Conservation (phyloP, 345 rosid species). For the Melaleuca quinquenervia region DNA sequence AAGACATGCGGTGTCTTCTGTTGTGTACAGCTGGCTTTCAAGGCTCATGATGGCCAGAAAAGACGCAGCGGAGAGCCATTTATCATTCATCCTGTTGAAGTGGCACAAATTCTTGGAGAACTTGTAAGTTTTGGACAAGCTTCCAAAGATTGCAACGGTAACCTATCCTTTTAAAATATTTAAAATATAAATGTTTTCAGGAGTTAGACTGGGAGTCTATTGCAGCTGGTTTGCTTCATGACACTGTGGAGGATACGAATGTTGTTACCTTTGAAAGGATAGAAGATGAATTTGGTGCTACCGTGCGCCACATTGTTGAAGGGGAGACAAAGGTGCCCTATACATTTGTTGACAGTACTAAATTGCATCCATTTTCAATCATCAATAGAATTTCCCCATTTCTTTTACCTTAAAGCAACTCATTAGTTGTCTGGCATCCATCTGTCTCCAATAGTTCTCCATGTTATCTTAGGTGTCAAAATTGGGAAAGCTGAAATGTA, state of each 20-base stretch:
- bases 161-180: neutral
- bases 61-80: slow-evolving; percentile 98
- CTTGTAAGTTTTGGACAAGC: slow-evolving; percentile 49
- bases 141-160: neutral
- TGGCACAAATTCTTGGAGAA: slow-evolving; percentile 94
- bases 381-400: neutral
- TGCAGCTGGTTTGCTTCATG: slow-evolving; percentile 95
- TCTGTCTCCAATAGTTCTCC: neutral
- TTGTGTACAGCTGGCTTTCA: slow-evolving; percentile 75
- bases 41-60: slow-evolving; percentile 95
- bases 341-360: neutral
- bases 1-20: slow-evolving; percentile 15
- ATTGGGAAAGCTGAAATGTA: slow-evolving; percentile 84
- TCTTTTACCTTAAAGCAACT: neutral
- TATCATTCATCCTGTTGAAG: slow-evolving; percentile 97
- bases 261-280: slow-evolving; percentile 86
- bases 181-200: slow-evolving; percentile 15
- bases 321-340: slow-evolving; percentile 94
- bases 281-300: slow-evolving; percentile 83
- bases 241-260: slow-evolving; percentile 96
- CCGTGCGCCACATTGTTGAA: slow-evolving; percentile 89
- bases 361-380: neutral
- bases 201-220: slow-evolving; percentile 98
- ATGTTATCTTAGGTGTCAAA: slow-evolving; percentile 62
- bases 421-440: neutral